A percentile compares a stretch with the other conserved stretches of the same genome.
phyloP scores from a whole-genome alignment of 768 basidiomycete genomes.

The Serendipita vermifera region DNA sequence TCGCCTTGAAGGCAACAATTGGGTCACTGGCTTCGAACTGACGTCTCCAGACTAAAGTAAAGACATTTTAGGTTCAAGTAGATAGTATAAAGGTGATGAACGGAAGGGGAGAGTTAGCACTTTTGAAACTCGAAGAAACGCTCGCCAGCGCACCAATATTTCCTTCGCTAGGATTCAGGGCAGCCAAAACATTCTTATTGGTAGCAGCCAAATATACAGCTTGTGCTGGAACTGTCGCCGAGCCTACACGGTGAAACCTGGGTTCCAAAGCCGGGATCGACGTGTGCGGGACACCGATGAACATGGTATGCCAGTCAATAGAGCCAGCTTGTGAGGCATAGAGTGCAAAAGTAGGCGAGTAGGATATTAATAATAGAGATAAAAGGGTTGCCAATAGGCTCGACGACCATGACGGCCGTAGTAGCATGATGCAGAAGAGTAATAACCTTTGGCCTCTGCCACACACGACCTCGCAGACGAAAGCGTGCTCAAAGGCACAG shows the following conservation, averaged over 20 bases:
- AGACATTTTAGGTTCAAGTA: background rate
- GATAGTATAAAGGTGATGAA: conserved; percentile 2
- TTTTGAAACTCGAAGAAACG: background rate
- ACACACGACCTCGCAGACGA: too few species aligned
- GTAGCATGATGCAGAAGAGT: background rate
- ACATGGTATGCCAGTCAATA: conserved; percentile 76
- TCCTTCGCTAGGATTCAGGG: conserved; percentile 53
- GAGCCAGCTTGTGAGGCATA: conserved; percentile 66
- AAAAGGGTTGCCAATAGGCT: background rate
- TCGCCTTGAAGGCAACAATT: conserved; percentile 48
- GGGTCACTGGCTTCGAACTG: conserved; percentile 56
- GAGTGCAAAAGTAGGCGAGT: conserved; percentile 17
- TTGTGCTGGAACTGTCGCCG: conserved; percentile 21
- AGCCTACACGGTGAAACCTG: conserved; percentile 38
- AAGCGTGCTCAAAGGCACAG: too few species aligned
- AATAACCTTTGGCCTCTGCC: background rate
- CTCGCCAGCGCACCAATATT: conserved; percentile 39
- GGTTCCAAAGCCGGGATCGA: conserved; percentile 43
- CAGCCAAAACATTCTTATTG: conserved; percentile 63
- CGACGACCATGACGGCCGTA: background rate
- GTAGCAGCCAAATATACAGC: conserved; percentile 46
- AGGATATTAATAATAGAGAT: background rate
- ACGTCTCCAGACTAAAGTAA: conserved; percentile 63
- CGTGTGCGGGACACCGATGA: conserved; percentile 59
- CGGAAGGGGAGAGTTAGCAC: background rate